Evolutionary conservation across 305 asterid species (phyloP).

Genomic region (Plantago coronopus): DNA sequence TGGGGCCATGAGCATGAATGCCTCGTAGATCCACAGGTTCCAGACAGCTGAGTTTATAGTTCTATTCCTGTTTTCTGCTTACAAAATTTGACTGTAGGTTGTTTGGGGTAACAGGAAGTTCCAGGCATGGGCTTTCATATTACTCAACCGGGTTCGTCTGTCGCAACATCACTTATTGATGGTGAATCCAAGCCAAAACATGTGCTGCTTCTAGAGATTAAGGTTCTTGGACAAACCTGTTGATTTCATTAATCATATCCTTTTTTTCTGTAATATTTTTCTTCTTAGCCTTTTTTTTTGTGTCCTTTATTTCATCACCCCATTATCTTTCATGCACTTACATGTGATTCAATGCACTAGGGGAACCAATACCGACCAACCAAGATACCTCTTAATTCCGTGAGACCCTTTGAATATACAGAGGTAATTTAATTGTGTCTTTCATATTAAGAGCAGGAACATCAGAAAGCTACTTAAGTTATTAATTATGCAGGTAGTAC

Average conservation of each 20-base stretch:
- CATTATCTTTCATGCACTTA: slow-evolving; percentile 17
- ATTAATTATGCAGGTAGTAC: slow-evolving; percentile 60
- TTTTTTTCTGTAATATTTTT: too few relatives aligned
- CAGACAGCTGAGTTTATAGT: slow-evolving; percentile 9
- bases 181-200: slow-evolving; percentile 98
- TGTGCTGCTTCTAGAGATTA: slow-evolving; percentile 88
- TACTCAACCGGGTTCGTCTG: slow-evolving; percentile 98
- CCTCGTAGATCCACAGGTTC: slow-evolving; percentile 97
- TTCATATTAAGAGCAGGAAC: slow-evolving; percentile 25
- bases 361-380: slow-evolving; percentile 96
- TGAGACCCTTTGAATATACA: slow-evolving; percentile 88
- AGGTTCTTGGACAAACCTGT: slow-evolving; percentile 42
- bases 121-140: slow-evolving; percentile 99
- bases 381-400: slow-evolving; percentile 87
- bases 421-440: slow-evolving; percentile 58
- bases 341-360: slow-evolving; percentile 31
- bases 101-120: slow-evolving; percentile 65
- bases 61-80: slow-evolving; percentile 20
- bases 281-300: slow-evolving; percentile 5
- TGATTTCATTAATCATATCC: slow-evolving; percentile 9
- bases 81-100: slow-evolving; percentile 25
- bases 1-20: slow-evolving; percentile 99
- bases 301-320: slow-evolving; percentile 13
- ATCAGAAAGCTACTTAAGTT: slow-evolving; percentile 27
- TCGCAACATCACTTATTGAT: slow-evolving; percentile 92